Base-by-base conservation (phyloP, 208 protist species). In the Leishmania turanica region DNA sequence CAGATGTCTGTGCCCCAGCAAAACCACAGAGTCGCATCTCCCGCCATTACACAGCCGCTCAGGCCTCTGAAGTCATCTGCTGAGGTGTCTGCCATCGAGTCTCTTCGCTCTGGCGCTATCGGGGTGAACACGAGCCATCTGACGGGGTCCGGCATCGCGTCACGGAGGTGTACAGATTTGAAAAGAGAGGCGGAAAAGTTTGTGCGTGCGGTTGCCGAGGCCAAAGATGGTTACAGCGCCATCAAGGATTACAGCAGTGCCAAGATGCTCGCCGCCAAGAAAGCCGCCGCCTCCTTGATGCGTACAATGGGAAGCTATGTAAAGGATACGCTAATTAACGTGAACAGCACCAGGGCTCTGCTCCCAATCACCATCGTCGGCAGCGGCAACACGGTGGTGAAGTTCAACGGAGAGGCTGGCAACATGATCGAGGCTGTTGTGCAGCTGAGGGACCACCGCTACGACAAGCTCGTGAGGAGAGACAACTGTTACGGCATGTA, bases 401-500 rank as follows among this genome's bases (percentile, higher is more conserved):
- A 88, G 80, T 89, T 93, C 60, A 71, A 69, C 37, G 85, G 69
- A 34, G 42, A 86, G 54, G 72, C 78, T 19, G 77, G 75, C 13
- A 71, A 92, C 75, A 85, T 75, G 21, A 73, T 95, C 54, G 87
- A 83, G 24, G 75, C 88, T 4, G 83, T 93, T 15, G 77, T 91
- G 45, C 90, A 94, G 73, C 79, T 94, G 13, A 79, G 77, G 21
- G 80, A 87, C 7, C 54, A 87, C 37, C 90, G 86, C 47, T 96
- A 91, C 70, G 84, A 93, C 56, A 24, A 62, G 0, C 40, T 40
- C 1, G 88, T 94, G n/a, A 79, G 62, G 0, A 45, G 31, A 0
- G 24, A 68, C 49, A 94, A 94, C 84, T 94, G 92, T 75, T n/a
- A 80, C 34, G 74, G 80, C 45, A 82, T 88, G 77, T 87, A 81